A percentile compares a stretch with the other conserved stretches of the same genome.
Evolutionary conservation across 371 early-diverging fungal species (phyloP).

Genomic region (Umbelopsis sp.): DNA sequence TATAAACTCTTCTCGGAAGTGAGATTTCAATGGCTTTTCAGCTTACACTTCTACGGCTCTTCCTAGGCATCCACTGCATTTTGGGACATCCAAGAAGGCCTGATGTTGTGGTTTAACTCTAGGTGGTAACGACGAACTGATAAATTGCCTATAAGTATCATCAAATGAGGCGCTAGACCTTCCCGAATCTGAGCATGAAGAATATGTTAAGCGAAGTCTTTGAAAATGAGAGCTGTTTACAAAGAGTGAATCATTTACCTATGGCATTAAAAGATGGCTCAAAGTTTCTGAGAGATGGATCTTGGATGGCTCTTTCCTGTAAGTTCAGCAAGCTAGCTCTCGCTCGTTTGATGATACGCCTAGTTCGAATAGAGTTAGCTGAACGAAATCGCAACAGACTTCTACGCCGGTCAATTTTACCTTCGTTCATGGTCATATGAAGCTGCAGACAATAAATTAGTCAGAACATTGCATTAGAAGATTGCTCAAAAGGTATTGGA

Average conservation of each 20-base stretch:
- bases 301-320: neutral
- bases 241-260: neutral
- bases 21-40: neutral
- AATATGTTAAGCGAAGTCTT: neutral
- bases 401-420: neutral
- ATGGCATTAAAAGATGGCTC: neutral
- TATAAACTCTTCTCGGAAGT: neutral
- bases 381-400: neutral
- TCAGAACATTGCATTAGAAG: neutral
- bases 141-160: neutral
- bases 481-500: neutral
- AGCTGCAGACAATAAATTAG: neutral
- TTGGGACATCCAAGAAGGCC: constrained; percentile 19
- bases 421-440: constrained; percentile 19
- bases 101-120: constrained; percentile 14
- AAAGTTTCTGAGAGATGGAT: neutral
- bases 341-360: constrained; percentile 3
- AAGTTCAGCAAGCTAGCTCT: neutral
- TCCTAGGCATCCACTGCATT: constrained; percentile 22
- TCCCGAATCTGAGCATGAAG: neutral
- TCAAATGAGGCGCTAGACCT: constrained; percentile 2
- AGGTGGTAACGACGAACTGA: neutral
- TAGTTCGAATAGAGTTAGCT: neutral
- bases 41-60: constrained; percentile 18
- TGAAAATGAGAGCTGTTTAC: no score